These are phyloP conservation scores for Ceratocystis harringtonii DNA, from an alignment of 2,329 filamentous ascomycete genomes.

Conservation along the genomic window DNA sequence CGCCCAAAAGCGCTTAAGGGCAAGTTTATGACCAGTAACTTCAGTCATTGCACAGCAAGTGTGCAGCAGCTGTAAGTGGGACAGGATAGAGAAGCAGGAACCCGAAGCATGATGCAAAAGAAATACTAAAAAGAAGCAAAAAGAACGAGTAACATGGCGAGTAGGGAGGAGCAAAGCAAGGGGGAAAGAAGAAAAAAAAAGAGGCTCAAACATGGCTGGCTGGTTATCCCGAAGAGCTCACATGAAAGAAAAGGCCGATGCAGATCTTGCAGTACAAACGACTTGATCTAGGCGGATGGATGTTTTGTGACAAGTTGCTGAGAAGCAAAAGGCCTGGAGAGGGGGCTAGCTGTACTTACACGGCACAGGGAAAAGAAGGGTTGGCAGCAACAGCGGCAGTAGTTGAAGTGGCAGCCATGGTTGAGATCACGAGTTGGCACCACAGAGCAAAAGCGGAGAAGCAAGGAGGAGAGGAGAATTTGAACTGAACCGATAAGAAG, in stretches of 20 bases:
- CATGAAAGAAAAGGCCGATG: neutral
- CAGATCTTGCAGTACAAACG: neutral
- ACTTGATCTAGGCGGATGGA: neutral
- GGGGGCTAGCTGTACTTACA: constrained; percentile 34
- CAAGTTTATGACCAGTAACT: neutral
- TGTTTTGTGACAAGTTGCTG: neutral
- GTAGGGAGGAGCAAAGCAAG: neutral
- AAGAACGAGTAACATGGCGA: neutral
- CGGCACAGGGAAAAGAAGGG: constrained; percentile 44
- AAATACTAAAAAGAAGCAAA: neutral
- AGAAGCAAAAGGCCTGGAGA: constrained; percentile 17
- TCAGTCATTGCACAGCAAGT: neutral
- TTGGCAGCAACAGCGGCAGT: constrained; percentile 24
- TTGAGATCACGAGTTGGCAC: constrained; percentile 25
- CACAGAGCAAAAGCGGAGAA: constrained; percentile 2
- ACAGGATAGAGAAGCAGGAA: neutral
- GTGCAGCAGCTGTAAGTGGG: neutral
- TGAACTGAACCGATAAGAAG: neutral
- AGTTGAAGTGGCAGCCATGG: constrained; percentile 15
- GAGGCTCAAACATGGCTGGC: neutral
- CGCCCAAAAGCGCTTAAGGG: neutral
- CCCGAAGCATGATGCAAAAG: neutral
- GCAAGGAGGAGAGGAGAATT: neutral
- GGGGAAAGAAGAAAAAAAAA: neutral
- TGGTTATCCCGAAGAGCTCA: neutral